Evolutionary conservation across 140 eudicot species (phyloP), one percentile per base, ranked within the genome.

Genomic region (Oenanthe javanica): DNA sequence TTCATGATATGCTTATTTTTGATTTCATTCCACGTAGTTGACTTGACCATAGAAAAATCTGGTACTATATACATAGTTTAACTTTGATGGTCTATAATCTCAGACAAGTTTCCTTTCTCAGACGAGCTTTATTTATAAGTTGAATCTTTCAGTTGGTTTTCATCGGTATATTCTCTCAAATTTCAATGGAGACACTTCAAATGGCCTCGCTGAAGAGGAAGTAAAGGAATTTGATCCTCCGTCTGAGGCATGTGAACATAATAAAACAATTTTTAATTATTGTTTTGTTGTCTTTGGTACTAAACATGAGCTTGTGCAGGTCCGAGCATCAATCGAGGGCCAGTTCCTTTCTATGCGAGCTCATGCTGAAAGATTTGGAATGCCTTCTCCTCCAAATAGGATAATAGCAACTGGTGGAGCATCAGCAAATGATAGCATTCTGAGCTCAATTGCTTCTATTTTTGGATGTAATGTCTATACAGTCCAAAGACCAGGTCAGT

Each of bases 371-470:
- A 85, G 93, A 84, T 86, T 94, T 48, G 97, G 97, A 80, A 94
- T 94, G 96, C 98, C 98, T 55, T 89, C 89, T 81, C 98, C 98
- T 42, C 97, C 97, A 10, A 92, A 83, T 50, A 88, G 97, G 42
- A 88, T 92, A 69, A 92, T 92, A 52, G 98, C 98, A 13, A 94
- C 98, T 9, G 98, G 98, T 16, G 98, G 98, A 76, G 98, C 98
- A 57, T 94, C 98, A 0, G 89, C 95, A 42, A 94, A 94, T 78
- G 84, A 73, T 76, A 59, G 84, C 86, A 90, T 94, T 85, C 86
- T 94, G 73, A 86, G 55, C 82, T 59, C 82, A 5, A 38, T 94
- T 42, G 97, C 98, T 77, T 85, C 94, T 67, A 87, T 94, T 80
- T 94, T 94, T 55, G 96, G 97, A 42, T 92, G 92, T 55, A 84